phyloP scores from a whole-genome alignment of 805 yeast species.

The Candida boidinii region DNA sequence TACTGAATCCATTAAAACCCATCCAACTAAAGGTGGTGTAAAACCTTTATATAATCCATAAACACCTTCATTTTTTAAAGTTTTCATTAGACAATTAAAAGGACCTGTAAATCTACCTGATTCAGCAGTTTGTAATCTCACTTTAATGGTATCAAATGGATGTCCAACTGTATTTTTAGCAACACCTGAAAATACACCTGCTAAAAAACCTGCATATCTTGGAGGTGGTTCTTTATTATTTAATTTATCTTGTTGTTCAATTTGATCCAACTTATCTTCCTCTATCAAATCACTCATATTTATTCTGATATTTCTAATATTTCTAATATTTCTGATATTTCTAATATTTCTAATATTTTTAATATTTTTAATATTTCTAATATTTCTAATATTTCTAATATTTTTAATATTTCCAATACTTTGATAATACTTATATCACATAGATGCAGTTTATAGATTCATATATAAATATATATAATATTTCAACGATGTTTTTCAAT shows the following conservation, averaged over 20 bases:
- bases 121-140: slow-evolving; percentile 71
- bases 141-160: slow-evolving; percentile 88
- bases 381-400: too few relatives aligned
- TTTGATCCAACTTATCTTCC: not conserved
- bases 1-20: slow-evolving; percentile 90
- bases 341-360: too few relatives aligned
- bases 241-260: slow-evolving; percentile 2
- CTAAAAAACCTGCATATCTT: slow-evolving; percentile 66
- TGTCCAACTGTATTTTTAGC: slow-evolving; percentile 88
- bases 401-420: too few relatives aligned
- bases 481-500: too few relatives aligned
- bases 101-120: slow-evolving; percentile 76
- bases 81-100: slow-evolving; percentile 67
- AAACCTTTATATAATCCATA: slow-evolving; percentile 82
- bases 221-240: slow-evolving; percentile 30
- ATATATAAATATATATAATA: too few relatives aligned
- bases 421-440: too few relatives aligned
- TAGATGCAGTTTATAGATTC: too few relatives aligned
- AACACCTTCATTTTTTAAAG: slow-evolving; percentile 66
- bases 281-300: too few relatives aligned
- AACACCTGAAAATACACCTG: slow-evolving; percentile 83
- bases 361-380: too few relatives aligned
- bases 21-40: slow-evolving; percentile 87
- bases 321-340: too few relatives aligned
- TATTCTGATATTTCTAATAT: too few relatives aligned